phyloP scores from a whole-genome alignment of 2,329 filamentous ascomycete genomes.

The Sordariomycetes sp. region DNA sequence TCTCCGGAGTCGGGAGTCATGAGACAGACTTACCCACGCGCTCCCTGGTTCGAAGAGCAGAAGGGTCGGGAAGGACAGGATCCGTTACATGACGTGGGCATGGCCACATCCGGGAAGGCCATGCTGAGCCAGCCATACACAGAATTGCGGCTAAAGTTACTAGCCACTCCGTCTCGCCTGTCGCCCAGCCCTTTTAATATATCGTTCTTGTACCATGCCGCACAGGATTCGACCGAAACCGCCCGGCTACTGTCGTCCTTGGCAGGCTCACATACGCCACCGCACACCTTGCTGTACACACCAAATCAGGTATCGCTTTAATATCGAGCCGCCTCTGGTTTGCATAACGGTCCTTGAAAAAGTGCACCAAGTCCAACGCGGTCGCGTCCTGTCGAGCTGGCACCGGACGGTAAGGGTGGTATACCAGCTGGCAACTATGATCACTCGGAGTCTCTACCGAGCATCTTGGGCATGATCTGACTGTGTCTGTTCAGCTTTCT shows the following conservation, averaged over 20 bases:
- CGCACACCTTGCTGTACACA: not conserved
- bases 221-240: conserved; percentile 2
- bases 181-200: not conserved
- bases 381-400: not conserved
- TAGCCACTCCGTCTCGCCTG: not conserved
- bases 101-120: not conserved
- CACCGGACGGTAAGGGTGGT: not conserved
- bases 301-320: conserved; percentile 2
- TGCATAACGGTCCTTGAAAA: conserved; percentile 1
- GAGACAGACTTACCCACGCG: not conserved
- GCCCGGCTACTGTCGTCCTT: not conserved
- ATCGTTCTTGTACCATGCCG: not conserved
- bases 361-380: not conserved
- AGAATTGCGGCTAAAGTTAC: conserved; percentile 4
- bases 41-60: not conserved
- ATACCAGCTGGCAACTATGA: conserved; percentile 2
- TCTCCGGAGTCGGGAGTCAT: not conserved
- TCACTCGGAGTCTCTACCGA: not conserved
- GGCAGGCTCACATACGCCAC: not conserved
- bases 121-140: not conserved
- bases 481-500: not conserved
- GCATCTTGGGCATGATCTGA: not conserved
- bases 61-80: not conserved
- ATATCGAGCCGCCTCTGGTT: conserved; percentile 5
- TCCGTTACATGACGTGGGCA: not conserved